Evolutionary conservation across 1,284 basidiomycete species (phyloP).

Genomic region (Apiotrichum siamense): DNA sequence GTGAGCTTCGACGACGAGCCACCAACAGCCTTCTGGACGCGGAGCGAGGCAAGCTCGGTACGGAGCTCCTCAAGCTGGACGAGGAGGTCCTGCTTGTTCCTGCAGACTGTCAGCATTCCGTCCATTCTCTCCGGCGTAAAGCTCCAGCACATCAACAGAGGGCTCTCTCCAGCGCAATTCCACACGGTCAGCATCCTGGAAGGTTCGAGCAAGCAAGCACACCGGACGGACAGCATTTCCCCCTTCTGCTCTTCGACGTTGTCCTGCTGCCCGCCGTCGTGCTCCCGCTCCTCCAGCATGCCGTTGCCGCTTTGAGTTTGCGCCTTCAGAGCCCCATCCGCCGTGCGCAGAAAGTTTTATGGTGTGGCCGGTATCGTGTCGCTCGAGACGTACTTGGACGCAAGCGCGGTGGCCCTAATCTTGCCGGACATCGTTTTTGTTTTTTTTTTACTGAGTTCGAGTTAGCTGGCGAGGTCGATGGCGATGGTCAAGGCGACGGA

Average conservation of each 20-base stretch:
- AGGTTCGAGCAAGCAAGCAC: too few species aligned
- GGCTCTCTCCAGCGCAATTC: not conserved
- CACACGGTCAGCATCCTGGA: too few species aligned
- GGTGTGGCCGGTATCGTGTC: not conserved
- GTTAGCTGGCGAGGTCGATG: constrained; percentile 1
- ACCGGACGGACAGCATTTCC: not conserved
- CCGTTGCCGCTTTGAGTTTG: too few species aligned
- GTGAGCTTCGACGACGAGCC: constrained; percentile 93
- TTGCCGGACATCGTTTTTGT: constrained; percentile 47
- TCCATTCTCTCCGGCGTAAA: not conserved
- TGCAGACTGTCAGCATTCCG: not conserved
- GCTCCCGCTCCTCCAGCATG: not conserved
- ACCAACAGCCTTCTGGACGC: constrained; percentile 97
- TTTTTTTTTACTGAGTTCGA: constrained; percentile 2
- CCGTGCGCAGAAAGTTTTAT: too few species aligned
- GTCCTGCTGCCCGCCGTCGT: not conserved
- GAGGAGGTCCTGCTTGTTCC: constrained; percentile 91
- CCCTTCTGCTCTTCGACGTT: not conserved
- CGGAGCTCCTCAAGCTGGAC: constrained; percentile 95
- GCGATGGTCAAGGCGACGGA: not conserved
- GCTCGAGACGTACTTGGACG: constrained; percentile 61
- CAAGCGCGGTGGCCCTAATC: constrained; percentile 97
- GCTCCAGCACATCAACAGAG: not conserved
- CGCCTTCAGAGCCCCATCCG: too few species aligned
- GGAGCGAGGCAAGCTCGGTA: constrained; percentile 84